These are phyloP conservation scores for Plasmodium reichenowi DNA, from an alignment of 169 alveolate genomes.

Conservation along the genomic window DNA sequence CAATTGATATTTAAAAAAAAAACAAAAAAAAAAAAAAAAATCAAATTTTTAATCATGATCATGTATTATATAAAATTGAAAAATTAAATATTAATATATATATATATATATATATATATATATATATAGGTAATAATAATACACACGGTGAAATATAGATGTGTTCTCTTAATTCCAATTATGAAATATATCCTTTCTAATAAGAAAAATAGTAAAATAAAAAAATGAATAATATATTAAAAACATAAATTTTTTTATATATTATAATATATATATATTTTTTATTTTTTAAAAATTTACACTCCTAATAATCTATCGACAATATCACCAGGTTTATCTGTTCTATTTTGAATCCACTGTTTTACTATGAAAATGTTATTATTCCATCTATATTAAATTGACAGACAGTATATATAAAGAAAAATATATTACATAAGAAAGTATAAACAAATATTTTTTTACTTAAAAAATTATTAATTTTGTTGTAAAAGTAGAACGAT, in stretches of 20 bases:
- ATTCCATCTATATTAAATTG: conserved; percentile 40
- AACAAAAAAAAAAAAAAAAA: no score
- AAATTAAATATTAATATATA: background rate
- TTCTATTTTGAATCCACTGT: conserved; percentile 73
- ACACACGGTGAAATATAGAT: background rate
- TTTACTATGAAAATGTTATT: conserved; percentile 53
- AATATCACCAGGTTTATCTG: conserved; percentile 41
- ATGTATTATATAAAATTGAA: no score
- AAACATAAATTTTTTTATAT: background rate
- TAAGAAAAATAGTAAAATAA: conserved; percentile 16
- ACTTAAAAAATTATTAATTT: no score
- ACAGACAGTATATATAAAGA: no score
- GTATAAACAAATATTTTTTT: no score
- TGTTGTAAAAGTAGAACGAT: background rate
- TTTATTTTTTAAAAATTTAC: conserved; percentile 34
- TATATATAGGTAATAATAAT: background rate
- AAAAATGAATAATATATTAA: background rate
- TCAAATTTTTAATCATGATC: no score
- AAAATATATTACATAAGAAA: no score
- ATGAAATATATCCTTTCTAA: conserved; percentile 67
- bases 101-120: background rate
- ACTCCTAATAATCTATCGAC: conserved; percentile 68
- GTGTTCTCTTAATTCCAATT: conserved; percentile 38
- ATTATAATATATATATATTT: background rate
- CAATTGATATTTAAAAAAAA: no score